Evolutionary conservation across 129 eudicot genomes (phyloP).

Genomic region (Scalesia atractyloides): DNA sequence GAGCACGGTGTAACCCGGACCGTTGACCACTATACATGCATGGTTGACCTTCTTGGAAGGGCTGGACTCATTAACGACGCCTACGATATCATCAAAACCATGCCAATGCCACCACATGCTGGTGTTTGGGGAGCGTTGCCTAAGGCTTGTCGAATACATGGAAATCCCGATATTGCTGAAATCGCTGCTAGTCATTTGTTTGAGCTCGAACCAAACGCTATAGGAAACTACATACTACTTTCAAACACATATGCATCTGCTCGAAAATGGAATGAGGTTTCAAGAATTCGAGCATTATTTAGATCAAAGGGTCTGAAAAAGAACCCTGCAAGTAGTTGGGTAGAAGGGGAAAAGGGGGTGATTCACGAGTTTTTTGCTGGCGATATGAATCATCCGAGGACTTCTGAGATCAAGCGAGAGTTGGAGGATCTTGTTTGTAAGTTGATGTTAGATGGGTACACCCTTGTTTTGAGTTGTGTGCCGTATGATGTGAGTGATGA

Average conservation of each 20-base stretch:
- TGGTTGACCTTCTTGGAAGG: constrained; percentile 67
- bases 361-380: constrained; percentile 60
- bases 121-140: constrained; percentile 60
- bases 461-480: constrained; percentile 41
- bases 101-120: constrained; percentile 55
- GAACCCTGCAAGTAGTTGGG: constrained; percentile 56
- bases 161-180: constrained; percentile 47
- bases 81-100: constrained; percentile 43
- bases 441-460: constrained; percentile 41
- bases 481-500: constrained; percentile 48
- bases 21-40: constrained; percentile 51
- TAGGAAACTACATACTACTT: constrained; percentile 53
- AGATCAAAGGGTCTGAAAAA: constrained; percentile 50
- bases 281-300: constrained; percentile 46
- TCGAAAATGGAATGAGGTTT: constrained; percentile 51
- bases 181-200: constrained; percentile 50
- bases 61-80: constrained; percentile 53
- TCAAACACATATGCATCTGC: constrained; percentile 61
- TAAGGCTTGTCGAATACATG: constrained; percentile 47
- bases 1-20: constrained; percentile 38
- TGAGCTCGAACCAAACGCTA: constrained; percentile 58
- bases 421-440: constrained; percentile 42
- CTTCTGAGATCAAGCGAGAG: constrained; percentile 30
- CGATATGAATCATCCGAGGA: constrained; percentile 39
- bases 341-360: constrained; percentile 46